A percentile compares a stretch with the other conserved stretches of the same genome.
These are phyloP conservation scores for Discostella stelligera DNA, from an alignment of 352 stramenopile genomes.

Conservation along the genomic window DNA sequence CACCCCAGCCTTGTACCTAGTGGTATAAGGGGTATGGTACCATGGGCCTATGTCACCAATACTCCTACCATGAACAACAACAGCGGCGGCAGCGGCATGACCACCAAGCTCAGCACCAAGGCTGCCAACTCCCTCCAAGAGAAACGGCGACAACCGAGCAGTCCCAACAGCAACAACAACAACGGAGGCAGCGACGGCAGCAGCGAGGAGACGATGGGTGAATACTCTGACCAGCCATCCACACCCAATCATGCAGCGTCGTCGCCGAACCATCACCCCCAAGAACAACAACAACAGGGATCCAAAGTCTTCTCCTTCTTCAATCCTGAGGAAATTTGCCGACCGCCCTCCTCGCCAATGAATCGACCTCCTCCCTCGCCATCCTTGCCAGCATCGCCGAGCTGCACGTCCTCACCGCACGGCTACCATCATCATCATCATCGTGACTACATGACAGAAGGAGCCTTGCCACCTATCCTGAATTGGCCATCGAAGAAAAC, in stretches of 20 bases:
- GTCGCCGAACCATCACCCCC: no score
- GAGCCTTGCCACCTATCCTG: no score
- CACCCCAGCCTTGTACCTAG: no score
- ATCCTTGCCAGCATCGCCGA: not conserved
- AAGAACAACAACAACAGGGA: not conserved
- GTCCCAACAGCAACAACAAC: not conserved
- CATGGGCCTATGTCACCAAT: not conserved
- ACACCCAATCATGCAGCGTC: no score
- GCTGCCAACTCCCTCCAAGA: conserved; percentile 18
- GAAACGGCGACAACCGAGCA: conserved; percentile 4
- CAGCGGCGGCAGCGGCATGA: not conserved
- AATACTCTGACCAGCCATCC: not conserved
- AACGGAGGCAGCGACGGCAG: not conserved
- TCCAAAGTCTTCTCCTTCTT: conserved; percentile 11
- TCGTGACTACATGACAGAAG: no score
- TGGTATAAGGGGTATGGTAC: no score
- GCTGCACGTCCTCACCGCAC: no score
- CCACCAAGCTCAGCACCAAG: conserved; percentile 13
- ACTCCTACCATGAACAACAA: not conserved
- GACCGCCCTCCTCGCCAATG: not conserved
- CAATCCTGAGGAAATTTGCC: not conserved
- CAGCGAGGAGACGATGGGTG: not conserved
- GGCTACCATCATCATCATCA: no score
- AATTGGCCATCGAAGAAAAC: conserved; percentile 36
- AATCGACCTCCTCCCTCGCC: not conserved